Evolutionary conservation across 768 basidiomycete species (phyloP).

Genomic region (Chalciporus piperatus): DNA sequence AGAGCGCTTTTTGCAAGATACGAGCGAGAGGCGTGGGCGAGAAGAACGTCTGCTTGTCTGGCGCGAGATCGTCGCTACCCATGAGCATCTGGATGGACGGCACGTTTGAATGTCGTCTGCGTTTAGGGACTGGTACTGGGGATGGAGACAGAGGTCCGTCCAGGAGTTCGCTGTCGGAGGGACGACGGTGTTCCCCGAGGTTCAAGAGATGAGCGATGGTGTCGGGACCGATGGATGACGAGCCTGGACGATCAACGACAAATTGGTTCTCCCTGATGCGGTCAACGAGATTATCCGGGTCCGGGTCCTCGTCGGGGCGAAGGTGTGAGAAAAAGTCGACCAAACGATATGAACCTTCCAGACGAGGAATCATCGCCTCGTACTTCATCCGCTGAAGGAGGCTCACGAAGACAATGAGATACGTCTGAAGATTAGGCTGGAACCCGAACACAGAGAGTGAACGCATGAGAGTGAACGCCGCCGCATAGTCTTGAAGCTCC

Average conservation of each 20-base stretch:
- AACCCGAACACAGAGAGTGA: slow-evolving; percentile 30
- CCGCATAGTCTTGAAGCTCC: slow-evolving; percentile 44
- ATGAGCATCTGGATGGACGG: slow-evolving; percentile 20
- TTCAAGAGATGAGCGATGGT: slow-evolving; percentile 21
- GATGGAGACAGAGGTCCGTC: background rate
- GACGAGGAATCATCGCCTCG: slow-evolving; percentile 10
- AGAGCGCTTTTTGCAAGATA: slow-evolving; percentile 17
- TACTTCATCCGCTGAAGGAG: slow-evolving; percentile 34
- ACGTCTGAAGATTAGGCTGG: slow-evolving; percentile 35
- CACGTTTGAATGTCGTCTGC: background rate
- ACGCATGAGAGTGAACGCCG: slow-evolving; percentile 40
- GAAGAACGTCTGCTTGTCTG: slow-evolving; percentile 6
- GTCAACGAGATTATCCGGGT: slow-evolving; percentile 8
- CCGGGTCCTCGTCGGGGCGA: slow-evolving; percentile 18
- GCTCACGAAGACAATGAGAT: slow-evolving; percentile 39
- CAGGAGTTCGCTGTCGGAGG: slow-evolving; percentile 5
- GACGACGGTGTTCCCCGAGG: slow-evolving; percentile 8
- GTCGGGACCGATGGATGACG: slow-evolving; percentile 13
- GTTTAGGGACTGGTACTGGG: background rate
- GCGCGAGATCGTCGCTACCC: background rate
- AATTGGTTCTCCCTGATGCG: slow-evolving; percentile 12
- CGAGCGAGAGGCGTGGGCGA: slow-evolving; percentile 22
- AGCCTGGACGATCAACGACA: background rate
- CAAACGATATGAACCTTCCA: slow-evolving; percentile 13
- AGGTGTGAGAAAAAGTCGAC: slow-evolving; percentile 25